Evolutionary conservation across 1,284 basidiomycete genomes (phyloP).

Genomic region (Leccinum solheimii): DNA sequence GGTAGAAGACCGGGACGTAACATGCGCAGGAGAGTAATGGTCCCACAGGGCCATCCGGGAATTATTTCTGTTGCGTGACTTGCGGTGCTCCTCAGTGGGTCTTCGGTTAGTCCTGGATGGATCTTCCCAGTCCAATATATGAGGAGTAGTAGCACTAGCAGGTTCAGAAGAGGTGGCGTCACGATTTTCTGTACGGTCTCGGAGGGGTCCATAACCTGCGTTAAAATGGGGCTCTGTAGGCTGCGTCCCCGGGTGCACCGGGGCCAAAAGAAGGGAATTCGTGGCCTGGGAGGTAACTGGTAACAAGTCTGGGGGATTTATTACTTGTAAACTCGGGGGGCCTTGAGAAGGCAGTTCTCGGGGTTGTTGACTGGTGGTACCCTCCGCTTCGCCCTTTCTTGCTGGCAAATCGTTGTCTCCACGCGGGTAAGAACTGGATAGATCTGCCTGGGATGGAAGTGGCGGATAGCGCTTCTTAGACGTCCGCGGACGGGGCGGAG

Average conservation of each 20-base stretch:
- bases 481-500: conserved; percentile 28
- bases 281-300: conserved; percentile 4
- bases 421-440: conserved; percentile 6
- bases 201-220: conserved; percentile 2
- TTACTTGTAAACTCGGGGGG: conserved; percentile 10
- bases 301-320: conserved; percentile 7
- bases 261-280: conserved; percentile 15
- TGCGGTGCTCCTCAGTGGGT: conserved; percentile 13
- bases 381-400: background rate
- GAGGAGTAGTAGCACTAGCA: conserved; percentile 5
- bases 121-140: conserved; percentile 12
- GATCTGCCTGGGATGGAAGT: background rate
- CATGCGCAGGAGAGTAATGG: conserved; percentile 14
- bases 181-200: background rate
- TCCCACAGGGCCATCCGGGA: conserved; percentile 4
- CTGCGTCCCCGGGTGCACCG: conserved; percentile 13
- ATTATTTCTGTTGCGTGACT: conserved; percentile 3
- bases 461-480: conserved; percentile 13
- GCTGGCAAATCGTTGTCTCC: conserved; percentile 1
- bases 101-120: conserved; percentile 8
- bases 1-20: conserved; percentile 4
- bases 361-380: background rate
- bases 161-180: conserved; percentile 14
- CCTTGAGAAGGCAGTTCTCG: conserved; percentile 1
- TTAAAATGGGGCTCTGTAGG: background rate